Conservation (phyloP, 1,139 yeast species). For the Kluyveromyces marxianus region DNA sequence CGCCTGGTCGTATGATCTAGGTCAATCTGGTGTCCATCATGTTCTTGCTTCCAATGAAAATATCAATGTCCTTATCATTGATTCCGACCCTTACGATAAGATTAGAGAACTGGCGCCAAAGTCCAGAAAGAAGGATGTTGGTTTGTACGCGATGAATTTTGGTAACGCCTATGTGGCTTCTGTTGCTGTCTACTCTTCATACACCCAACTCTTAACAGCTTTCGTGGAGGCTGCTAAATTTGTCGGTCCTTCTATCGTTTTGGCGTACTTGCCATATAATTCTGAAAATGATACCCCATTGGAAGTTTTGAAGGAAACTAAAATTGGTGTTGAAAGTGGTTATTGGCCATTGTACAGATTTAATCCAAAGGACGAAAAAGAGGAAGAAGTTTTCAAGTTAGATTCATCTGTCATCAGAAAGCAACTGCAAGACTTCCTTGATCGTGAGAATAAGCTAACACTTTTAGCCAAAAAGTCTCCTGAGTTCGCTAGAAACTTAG, state of each 20-base stretch:
- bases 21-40: slow-evolving; percentile 86
- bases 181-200: slow-evolving; percentile 87
- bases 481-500: slow-evolving; percentile 66
- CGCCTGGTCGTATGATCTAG: slow-evolving; percentile 91
- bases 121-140: slow-evolving; percentile 80
- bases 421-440: slow-evolving; percentile 72
- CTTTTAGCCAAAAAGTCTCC: slow-evolving; percentile 67
- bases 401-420: slow-evolving; percentile 80
- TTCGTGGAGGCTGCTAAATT: slow-evolving; percentile 81
- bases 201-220: slow-evolving; percentile 87
- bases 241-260: slow-evolving; percentile 83
- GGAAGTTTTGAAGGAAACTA: slow-evolving; percentile 76
- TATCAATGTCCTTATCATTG: slow-evolving; percentile 78
- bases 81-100: slow-evolving; percentile 69
- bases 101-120: slow-evolving; percentile 24
- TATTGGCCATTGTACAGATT: slow-evolving; percentile 93
- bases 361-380: slow-evolving; percentile 50
- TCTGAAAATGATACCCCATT: slow-evolving; percentile 64
- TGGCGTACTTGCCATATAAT: slow-evolving; percentile 80
- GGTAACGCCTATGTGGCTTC: slow-evolving; percentile 90
- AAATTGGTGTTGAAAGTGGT: slow-evolving; percentile 84
- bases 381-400: slow-evolving; percentile 55
- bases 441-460: slow-evolving; percentile 82
- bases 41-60: slow-evolving; percentile 70
- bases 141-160: slow-evolving; percentile 90